Evolutionary conservation across 2,329 filamentous ascomycete species (phyloP), one percentile per base, ranked within the genome.

Genomic region (Aspergillus oerlinghausenensis): DNA sequence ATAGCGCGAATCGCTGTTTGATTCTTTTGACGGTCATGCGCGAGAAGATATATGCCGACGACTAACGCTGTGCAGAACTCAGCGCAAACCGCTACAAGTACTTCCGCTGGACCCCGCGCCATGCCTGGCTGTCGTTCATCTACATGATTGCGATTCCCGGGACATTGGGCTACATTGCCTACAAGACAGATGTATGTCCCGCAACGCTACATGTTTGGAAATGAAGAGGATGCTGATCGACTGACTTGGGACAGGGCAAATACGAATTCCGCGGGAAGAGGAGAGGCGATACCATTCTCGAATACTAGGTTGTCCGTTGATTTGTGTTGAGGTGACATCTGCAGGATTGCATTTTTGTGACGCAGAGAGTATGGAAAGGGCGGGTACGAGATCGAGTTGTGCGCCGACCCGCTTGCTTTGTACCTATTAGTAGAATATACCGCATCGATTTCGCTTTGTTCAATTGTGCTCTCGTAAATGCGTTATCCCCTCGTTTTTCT

Each of bases 61-160:
- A 42, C 50, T 42, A 56, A 50, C 49, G 45, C 55, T 63, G 57
- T 40, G 55, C 51, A 96, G 92, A 88, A 74, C 89, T 97, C 86
- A 85, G 83, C 70, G 80, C 84, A 70, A 91, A 90, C 80, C 88
- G 94, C 64, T 88, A 92, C 84, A 91, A 91, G 79, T 96, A 90
- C 84, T 99, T 97, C 84, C 85, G 91, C 75, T 97, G 91, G 90
- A 97, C 89, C 38, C 84, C 86, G 52, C 83, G 89, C 69, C 96
- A 91, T 49, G 91, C 90, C 29, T 86, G 84, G 78, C 76, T 97
- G 69, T 87, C 88, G 4, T 85, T 97, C 71, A 80, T 88, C 62
- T 97, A 93, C 75, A 83, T 88, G 57, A 78, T 86, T 35, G 78
- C 87, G 54, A 83, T 97, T 47, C 94, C 94, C 7, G 75, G 78